Percentiles rank a stretch among this genome's conserved stretches.
Evolutionary conservation across 352 stramenopile genomes (phyloP).

Genomic region (Phytophthora agathidicida): DNA sequence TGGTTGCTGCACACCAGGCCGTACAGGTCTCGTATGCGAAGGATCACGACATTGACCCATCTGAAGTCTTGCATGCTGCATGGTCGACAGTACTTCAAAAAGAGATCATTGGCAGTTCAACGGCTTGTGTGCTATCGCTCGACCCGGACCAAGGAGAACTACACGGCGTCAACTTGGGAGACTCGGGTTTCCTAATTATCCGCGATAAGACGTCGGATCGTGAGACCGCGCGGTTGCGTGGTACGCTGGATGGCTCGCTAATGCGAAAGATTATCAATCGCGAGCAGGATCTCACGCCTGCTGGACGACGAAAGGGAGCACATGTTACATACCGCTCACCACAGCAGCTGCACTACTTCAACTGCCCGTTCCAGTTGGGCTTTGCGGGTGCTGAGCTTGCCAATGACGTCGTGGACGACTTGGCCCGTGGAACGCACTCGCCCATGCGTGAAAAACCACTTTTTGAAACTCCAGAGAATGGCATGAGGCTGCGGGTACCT

Average conservation of each 20-base stretch:
- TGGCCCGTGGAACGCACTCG: conserved; percentile 46
- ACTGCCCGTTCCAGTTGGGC: conserved; percentile 95
- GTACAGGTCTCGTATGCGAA: conserved; percentile 65
- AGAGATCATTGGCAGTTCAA: conserved; percentile 93
- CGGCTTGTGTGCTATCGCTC: conserved; percentile 92
- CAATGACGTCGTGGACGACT: conserved; percentile 56
- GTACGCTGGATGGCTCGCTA: conserved; percentile 77
- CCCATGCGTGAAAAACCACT: conserved; percentile 76
- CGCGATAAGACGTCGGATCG: conserved; percentile 77
- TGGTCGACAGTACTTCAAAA: conserved; percentile 87
- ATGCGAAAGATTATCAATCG: conserved; percentile 74
- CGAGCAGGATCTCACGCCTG: conserved; percentile 67
- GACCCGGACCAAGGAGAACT: conserved; percentile 93
- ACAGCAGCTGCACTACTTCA: conserved; percentile 97
- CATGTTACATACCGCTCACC: conserved; percentile 94
- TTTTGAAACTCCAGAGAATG: conserved; percentile 93
- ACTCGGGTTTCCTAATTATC: conserved; percentile 91
- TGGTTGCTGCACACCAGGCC: conserved; percentile 74
- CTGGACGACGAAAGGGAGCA: conserved; percentile 73
- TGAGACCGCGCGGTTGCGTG: conserved; percentile 64
- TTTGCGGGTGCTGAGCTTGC: conserved; percentile 58
- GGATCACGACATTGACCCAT: conserved; percentile 63
- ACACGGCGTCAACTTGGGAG: conserved; percentile 94
- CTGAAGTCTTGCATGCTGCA: conserved; percentile 69
- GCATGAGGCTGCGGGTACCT: conserved; percentile 93